Percentiles rank a stretch among this genome's conserved stretches.
Conservation (phyloP, 257 asterid species). For the Solanum virginianum region DNA sequence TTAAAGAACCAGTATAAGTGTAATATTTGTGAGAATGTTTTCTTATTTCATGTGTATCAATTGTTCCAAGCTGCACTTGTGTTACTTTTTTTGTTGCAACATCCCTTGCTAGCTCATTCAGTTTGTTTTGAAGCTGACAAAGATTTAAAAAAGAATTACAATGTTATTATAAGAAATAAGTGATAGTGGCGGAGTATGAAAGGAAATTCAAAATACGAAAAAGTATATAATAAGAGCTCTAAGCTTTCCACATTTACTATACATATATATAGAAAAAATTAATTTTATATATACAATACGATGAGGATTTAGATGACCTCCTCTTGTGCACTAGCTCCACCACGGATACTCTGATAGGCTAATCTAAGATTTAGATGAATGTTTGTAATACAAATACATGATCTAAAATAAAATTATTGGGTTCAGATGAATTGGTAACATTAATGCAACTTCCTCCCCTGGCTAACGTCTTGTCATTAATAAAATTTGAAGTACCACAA, state of each 20-base stretch:
- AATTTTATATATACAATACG: neutral
- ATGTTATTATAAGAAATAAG: neutral
- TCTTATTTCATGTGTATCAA: constrained; percentile 30
- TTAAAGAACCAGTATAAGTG: constrained; percentile 37
- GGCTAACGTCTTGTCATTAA: neutral
- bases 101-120: constrained; percentile 26
- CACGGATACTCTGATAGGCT: neutral
- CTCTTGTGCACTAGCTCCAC: neutral
- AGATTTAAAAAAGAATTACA: neutral
- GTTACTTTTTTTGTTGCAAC: constrained; percentile 2
- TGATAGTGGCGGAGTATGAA: too few species aligned
- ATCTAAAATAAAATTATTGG: neutral
- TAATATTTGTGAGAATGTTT: constrained; percentile 28
- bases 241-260: neutral
- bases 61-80: constrained; percentile 13
- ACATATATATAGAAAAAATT: too few species aligned
- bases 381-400: neutral
- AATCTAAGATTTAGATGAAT: neutral
- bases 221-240: neutral
- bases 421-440: neutral
- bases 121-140: constrained; percentile 26
- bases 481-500: neutral
- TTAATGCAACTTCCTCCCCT: neutral
- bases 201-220: neutral
- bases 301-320: neutral